Conservation (phyloP, 78 protist genomes). For the Guillardia theta region DNA sequence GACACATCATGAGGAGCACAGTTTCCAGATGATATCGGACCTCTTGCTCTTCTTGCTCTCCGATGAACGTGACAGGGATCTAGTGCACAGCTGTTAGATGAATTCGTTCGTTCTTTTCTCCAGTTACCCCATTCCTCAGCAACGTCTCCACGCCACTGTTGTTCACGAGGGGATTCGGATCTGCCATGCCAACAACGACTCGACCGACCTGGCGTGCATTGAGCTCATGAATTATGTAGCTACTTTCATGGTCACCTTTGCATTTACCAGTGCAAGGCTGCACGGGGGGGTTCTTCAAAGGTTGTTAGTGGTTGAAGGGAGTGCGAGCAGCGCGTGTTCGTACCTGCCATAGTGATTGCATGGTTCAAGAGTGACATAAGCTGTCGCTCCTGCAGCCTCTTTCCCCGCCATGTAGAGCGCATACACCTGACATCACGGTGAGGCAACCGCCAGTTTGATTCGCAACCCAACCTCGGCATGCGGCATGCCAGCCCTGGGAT, state of each 20-base stretch:
- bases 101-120: too few species aligned
- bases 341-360: neutral
- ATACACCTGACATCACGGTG: neutral
- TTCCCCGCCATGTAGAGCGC: neutral
- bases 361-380: neutral
- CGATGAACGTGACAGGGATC: too few species aligned
- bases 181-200: neutral
- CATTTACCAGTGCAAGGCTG: neutral
- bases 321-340: neutral
- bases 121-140: too few species aligned
- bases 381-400: neutral
- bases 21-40: too few species aligned
- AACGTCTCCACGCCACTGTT: neutral
- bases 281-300: neutral
- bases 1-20: too few species aligned
- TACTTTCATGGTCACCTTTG: too few species aligned
- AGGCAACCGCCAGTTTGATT: too few species aligned
- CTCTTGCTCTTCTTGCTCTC: too few species aligned
- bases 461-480: neutral
- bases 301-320: neutral
- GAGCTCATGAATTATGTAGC: too few species aligned
- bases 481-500: neutral
- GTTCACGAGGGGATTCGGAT: neutral
- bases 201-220: too few species aligned
- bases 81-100: too few species aligned